phyloP scores from a whole-genome alignment of 495 filamentous ascomycete genomes.

The Collariella sp. region DNA sequence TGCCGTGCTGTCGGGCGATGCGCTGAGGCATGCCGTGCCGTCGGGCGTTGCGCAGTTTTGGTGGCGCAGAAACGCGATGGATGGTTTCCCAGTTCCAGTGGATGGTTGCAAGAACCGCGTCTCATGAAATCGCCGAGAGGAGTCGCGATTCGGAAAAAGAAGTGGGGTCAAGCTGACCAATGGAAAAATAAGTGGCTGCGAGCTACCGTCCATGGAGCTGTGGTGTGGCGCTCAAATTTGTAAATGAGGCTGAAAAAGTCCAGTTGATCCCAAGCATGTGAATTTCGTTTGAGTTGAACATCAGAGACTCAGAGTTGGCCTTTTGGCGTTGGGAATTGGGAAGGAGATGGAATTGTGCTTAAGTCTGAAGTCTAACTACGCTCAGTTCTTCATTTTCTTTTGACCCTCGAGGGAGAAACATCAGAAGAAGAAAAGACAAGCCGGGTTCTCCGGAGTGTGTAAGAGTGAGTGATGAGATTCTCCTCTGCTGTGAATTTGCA shows the following conservation, averaged over 20 bases:
- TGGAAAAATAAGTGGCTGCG: not conserved
- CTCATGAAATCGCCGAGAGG: not conserved
- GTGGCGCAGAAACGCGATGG: not conserved
- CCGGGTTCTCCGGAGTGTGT: no score
- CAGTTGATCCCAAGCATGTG: not conserved
- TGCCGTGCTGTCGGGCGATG: not conserved
- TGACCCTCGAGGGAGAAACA: no score
- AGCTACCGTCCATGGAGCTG: not conserved
- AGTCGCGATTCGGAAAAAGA: not conserved
- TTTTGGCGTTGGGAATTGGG: not conserved
- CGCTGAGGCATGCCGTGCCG: not conserved
- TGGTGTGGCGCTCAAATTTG: conserved; percentile 10
- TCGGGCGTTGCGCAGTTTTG: not conserved
- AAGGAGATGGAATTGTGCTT: not conserved
- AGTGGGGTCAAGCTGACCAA: not conserved
- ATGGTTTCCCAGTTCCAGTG: not conserved
- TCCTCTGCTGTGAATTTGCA: not conserved
- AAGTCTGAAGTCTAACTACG: not conserved
- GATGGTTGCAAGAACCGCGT: not conserved
- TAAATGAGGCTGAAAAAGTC: not conserved
- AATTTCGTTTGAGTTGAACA: not conserved
- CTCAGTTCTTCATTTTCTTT: not conserved
- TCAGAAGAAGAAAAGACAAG: no score
- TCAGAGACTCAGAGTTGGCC: not conserved
- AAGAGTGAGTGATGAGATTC: not conserved